A percentile compares a stretch with the other conserved stretches of the same genome.
Conservation (phyloP, 2,329 filamentous ascomycete genomes). For the Sporothrix variecibatus region DNA sequence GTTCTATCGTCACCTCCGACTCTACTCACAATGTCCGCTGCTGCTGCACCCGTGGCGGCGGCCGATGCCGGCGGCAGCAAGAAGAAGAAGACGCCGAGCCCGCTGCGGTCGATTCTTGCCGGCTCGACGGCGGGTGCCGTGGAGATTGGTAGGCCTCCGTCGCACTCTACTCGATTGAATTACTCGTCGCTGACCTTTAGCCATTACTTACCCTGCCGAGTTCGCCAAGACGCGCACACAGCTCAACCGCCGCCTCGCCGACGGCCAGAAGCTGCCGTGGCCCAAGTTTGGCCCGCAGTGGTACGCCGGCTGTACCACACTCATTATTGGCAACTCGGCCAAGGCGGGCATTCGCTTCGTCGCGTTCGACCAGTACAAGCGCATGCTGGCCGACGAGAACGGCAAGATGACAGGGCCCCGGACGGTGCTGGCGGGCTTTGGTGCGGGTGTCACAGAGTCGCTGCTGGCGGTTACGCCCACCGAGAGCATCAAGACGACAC, state of each 20-base stretch:
- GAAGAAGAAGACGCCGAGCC: slow-evolving; percentile 64
- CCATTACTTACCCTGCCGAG: slow-evolving; percentile 93
- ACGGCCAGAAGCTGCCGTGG: slow-evolving; percentile 87
- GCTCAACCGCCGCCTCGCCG: slow-evolving; percentile 80
- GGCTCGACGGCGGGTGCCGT: slow-evolving; percentile 92
- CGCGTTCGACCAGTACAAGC: slow-evolving; percentile 93
- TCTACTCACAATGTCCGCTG: not conserved
- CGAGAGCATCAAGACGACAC: slow-evolving; percentile 96
- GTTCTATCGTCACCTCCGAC: not conserved
- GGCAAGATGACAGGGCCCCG: slow-evolving; percentile 88
- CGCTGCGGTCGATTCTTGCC: slow-evolving; percentile 85
- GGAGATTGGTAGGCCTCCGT: slow-evolving; percentile 71
- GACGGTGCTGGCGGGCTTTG: slow-evolving; percentile 91
- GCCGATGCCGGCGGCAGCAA: slow-evolving; percentile 25
- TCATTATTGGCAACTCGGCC: slow-evolving; percentile 94
- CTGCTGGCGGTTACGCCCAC: slow-evolving; percentile 93
- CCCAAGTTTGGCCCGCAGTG: slow-evolving; percentile 90
- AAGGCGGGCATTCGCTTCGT: slow-evolving; percentile 97
- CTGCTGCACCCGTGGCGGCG: slow-evolving; percentile 9
- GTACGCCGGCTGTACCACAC: slow-evolving; percentile 96
- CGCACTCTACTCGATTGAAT: not conserved
- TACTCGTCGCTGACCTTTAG: slow-evolving; percentile 40
- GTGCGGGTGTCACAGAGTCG: slow-evolving; percentile 91
- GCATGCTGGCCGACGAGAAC: slow-evolving; percentile 74
- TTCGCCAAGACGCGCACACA: slow-evolving; percentile 96